Base-by-base conservation (phyloP, 2,329 filamentous ascomycete species). In the Colletotrichum tropicicola region DNA sequence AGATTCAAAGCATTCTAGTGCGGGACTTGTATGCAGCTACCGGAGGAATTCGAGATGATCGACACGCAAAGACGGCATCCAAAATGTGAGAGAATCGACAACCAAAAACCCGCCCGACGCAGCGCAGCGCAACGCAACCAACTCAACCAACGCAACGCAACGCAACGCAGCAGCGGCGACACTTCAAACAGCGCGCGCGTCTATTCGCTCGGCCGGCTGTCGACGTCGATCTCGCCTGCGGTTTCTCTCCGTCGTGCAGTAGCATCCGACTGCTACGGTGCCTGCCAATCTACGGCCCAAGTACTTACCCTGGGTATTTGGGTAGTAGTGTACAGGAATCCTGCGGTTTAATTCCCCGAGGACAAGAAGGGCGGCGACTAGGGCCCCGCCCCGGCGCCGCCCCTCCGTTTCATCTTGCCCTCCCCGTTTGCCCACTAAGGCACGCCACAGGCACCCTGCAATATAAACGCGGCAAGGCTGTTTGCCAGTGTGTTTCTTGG, bases 401-500 rank as follows among this genome's bases (percentile, higher is more conserved):
- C 48, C 63, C 19, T 63, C 47, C 39, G 63, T 66, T 66, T 66
- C 63, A 66, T 63, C 9, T 63, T 63, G 27, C 47, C 51, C 27
- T 62, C 59, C 17, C 52, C 63, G 59, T 52, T 66, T 63, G 21
- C 52, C 52, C 51, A 27, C 63, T 63, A 66, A 47, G 37, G 63
- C 59, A 66, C 49, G 63, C 63, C 63, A 66, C 62, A n/a, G 28
- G 25, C 56, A 41, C 56, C 63, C 63, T 66, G 63, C 63, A 66
- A 66, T 66, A 57, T 45, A 45, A 30, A 52, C 53, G 35, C n/a
- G n/a, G n/a, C 25, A 21, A 28, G 45, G 27, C 21, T 51, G 39
- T 53, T 48, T 53, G 30, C 30, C 25, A 43, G 43, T 56, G 58
- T 17, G 7, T 44, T 17, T 44, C 52, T 55, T 55, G 39, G 52